Evolutionary conservation across 2,329 filamentous ascomycete genomes (phyloP), one percentile per base, ranked within the genome.

Genomic region (Penicillium sp.): DNA sequence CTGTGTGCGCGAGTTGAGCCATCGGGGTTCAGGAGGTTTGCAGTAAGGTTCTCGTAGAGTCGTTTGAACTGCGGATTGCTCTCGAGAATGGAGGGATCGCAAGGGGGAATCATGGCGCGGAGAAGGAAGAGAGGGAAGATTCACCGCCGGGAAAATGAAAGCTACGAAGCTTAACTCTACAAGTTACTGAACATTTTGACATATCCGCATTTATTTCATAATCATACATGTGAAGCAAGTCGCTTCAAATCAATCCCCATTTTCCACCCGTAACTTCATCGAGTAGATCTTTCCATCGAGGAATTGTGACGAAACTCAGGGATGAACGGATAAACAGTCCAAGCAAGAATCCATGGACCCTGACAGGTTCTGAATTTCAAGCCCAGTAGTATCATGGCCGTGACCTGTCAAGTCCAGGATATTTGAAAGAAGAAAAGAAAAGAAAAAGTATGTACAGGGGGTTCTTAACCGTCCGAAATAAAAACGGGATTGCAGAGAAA

Each of bases 61-160:
- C 59, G 63, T 49, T 71, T 69, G 41, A 74, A 74, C 40, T 68
- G 62, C 6, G 70, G 68, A 42, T 74, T 73, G 6, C 61, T 59
- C 23, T 65, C 61, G 18, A 73, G 61, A 42, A 71, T 65, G 20
- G 59, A 55, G 4, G 65, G 64, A 32, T 72, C 65, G 36, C 68
- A 69, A 37, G 69, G 68, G 29, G 70, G 70, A 8, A 74, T 67
- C 72, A 74, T 74, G 40, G 43, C 59, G 54, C 46, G 44, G 46
- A 45, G 47, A 27, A 39, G 41, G 36, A 49, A 46, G 48, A 34
- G 18, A 4, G 18, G 27, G 34, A 51, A 46, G 43, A 56, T 34
- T 52, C 51, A 58, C 56, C 51, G 57, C 54, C 54, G 42, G 39
- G 27, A 43, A 37, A 37, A 32, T 40, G 28, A 26, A 32, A 40